Evolutionary conservation across 2,329 filamentous ascomycete species (phyloP).

Genomic region (Trichoderma asperellum): DNA sequence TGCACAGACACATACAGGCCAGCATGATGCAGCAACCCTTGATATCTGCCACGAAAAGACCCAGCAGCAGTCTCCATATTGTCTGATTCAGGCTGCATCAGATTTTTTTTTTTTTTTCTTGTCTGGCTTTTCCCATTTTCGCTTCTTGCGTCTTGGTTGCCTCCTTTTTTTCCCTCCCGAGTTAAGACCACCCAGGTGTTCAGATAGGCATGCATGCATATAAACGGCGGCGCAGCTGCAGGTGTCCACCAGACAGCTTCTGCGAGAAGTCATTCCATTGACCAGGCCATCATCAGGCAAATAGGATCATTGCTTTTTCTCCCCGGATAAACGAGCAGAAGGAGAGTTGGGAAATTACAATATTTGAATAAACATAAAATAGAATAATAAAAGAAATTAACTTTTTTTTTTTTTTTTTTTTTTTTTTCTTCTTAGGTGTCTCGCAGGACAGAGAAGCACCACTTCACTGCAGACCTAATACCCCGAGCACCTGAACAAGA

Average conservation of each 20-base stretch:
- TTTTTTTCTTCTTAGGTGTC: conserved; percentile 1
- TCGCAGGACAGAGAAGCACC: background rate
- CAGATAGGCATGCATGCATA: conserved; percentile 1
- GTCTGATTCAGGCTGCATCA: background rate
- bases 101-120: background rate
- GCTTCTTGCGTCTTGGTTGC: background rate
- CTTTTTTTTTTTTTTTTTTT: background rate
- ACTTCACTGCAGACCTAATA: background rate
- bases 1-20: conserved; percentile 2
- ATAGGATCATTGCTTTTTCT: conserved; percentile 21
- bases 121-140: background rate
- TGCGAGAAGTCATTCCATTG: conserved; percentile 2
- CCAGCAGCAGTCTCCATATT: background rate
- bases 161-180: background rate
- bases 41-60: conserved; percentile 3
- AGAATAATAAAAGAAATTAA: background rate
- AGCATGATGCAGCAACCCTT: conserved; percentile 10
- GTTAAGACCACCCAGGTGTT: conserved; percentile 24
- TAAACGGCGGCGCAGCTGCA: conserved; percentile 25
- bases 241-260: conserved; percentile 23
- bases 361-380: background rate
- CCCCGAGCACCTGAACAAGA: background rate
- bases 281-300: conserved; percentile 21
- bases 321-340: conserved; percentile 17
- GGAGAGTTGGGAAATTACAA: background rate